These are phyloP conservation scores for Solanum ahanhuiri DNA, from an alignment of 257 asterid genomes.

Conservation along the genomic window DNA sequence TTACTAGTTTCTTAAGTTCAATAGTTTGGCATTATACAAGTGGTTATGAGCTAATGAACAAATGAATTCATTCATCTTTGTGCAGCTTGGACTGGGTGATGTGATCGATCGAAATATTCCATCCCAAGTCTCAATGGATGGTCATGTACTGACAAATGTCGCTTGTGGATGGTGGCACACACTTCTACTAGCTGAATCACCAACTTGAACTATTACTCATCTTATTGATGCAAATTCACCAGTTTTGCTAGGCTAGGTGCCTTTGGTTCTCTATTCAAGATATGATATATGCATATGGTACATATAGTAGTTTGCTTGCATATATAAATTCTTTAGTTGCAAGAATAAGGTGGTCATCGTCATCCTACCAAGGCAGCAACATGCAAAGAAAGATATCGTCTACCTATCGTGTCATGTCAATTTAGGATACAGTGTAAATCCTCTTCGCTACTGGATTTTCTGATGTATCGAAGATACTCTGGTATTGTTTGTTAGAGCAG, in stretches of 20 bases:
- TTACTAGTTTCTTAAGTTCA: background rate
- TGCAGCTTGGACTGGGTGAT: constrained; percentile 90
- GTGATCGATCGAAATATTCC: constrained; percentile 82
- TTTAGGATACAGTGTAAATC: background rate
- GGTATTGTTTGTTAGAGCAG: background rate
- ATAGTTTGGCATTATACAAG: background rate
- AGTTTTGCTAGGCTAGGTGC: constrained; percentile 64
- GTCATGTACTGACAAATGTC: constrained; percentile 40
- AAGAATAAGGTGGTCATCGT: background rate
- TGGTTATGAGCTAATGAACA: background rate
- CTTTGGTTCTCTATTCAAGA: background rate
- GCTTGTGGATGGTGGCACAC: constrained; percentile 99
- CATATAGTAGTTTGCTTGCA: background rate
- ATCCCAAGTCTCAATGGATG: constrained; percentile 46
- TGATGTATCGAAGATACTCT: background rate
- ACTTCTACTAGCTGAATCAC: constrained; percentile 62
- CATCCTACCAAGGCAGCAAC: background rate
- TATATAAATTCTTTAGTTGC: background rate
- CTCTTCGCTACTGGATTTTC: background rate
- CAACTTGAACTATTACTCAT: constrained; percentile 23
- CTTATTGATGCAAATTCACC: constrained; percentile 13
- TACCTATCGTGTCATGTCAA: background rate
- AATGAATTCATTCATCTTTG: background rate
- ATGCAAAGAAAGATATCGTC: background rate
- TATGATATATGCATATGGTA: background rate